A percentile compares a stretch with the other conserved stretches of the same genome.
These are phyloP conservation scores for Colletotrichum nymphaeae DNA, from an alignment of 2,329 filamentous ascomycete species.

Conservation along the genomic window DNA sequence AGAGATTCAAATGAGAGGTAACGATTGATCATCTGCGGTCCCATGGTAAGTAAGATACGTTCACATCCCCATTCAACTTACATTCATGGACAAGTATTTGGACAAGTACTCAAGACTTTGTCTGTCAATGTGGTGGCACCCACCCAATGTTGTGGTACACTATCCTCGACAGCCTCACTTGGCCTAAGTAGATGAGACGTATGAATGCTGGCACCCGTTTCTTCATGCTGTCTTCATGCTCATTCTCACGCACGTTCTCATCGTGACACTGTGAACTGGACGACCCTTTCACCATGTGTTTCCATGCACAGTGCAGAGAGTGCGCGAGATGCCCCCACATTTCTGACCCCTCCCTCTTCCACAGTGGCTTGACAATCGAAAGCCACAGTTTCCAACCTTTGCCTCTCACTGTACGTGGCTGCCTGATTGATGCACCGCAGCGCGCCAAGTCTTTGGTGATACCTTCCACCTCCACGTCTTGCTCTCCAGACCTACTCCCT, in stretches of 20 bases:
- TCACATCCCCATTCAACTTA: no score
- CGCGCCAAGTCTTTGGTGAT: conserved; percentile 23
- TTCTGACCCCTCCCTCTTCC: background rate
- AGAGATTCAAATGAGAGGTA: background rate
- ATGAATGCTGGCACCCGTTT: background rate
- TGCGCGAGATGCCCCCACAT: background rate
- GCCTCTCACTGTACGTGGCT: conserved; percentile 26
- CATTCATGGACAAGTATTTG: background rate
- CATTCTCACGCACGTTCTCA: background rate
- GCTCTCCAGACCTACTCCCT: background rate
- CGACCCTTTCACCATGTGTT: background rate
- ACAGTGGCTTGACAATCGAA: no score
- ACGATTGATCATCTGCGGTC: background rate
- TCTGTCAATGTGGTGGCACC: background rate
- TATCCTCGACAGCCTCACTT: background rate
- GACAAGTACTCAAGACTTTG: background rate
- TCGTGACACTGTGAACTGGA: no score
- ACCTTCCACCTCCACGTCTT: conserved; percentile 2
- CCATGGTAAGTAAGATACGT: background rate
- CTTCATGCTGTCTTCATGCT: background rate
- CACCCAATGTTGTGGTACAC: background rate
- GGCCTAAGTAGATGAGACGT: background rate
- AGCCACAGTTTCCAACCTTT: background rate
- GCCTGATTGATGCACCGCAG: conserved; percentile 27
- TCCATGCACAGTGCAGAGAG: background rate